Percentiles rank a stretch among this genome's conserved stretches.
phyloP scores from a whole-genome alignment of 2,329 filamentous ascomycete species.

The Aspergillus alliaceus region DNA sequence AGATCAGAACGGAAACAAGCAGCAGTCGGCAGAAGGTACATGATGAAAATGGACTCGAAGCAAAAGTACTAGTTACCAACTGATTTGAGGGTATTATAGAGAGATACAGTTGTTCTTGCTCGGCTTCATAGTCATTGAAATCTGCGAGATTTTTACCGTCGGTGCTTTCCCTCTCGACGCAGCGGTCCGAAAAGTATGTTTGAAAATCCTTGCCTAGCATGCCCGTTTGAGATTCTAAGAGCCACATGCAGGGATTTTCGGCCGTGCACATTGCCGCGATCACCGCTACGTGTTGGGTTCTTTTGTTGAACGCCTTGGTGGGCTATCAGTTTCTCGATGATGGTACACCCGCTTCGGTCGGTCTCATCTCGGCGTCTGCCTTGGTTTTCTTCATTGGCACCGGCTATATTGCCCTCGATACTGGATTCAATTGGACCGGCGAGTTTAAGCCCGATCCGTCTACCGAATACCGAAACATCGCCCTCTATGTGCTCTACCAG shows the following conservation, averaged over 20 bases:
- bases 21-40: slow-evolving; percentile 86
- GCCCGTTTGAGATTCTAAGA: not conserved
- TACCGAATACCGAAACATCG: slow-evolving; percentile 67
- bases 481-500: slow-evolving; percentile 92
- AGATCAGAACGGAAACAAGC: slow-evolving; percentile 87
- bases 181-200: slow-evolving; percentile 67
- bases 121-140: slow-evolving; percentile 80
- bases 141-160: slow-evolving; percentile 96
- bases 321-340: slow-evolving; percentile 94
- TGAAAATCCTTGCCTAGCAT: not conserved
- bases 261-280: slow-evolving; percentile 90
- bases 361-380: slow-evolving; percentile 71
- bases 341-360: slow-evolving; percentile 80
- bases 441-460: slow-evolving; percentile 67
- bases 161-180: slow-evolving; percentile 78
- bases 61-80: slow-evolving; percentile 1
- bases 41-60: slow-evolving; percentile 1
- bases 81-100: slow-evolving; percentile 49
- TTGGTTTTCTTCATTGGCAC: slow-evolving; percentile 78
- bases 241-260: slow-evolving; percentile 68
- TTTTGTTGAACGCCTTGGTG: slow-evolving; percentile 87
- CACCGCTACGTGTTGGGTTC: slow-evolving; percentile 81
- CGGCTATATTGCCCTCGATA: slow-evolving; percentile 94
- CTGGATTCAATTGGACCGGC: slow-evolving; percentile 79
- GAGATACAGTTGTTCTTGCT: slow-evolving; percentile 95